phyloP scores from a whole-genome alignment of 352 stramenopile genomes.

The Phytophthora citrophthora region DNA sequence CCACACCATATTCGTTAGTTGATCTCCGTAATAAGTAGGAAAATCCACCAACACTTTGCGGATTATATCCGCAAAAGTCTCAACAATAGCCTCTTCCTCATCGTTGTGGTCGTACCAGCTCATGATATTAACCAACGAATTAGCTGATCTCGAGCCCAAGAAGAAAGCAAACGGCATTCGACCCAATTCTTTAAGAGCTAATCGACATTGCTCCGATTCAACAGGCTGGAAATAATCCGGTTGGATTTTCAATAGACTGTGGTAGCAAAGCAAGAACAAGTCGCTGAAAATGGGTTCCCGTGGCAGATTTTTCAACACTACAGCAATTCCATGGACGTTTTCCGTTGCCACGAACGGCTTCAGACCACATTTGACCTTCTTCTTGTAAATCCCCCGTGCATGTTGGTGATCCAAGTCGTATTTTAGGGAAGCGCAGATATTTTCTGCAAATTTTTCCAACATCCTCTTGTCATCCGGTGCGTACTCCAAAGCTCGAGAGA shows the following conservation, averaged over 20 bases:
- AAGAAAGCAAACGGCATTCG: slow-evolving; percentile 80
- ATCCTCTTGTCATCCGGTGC: slow-evolving; percentile 68
- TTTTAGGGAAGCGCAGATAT: slow-evolving; percentile 82
- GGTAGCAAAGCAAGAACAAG: slow-evolving; percentile 78
- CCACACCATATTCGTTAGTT: slow-evolving; percentile 74
- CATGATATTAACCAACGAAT: slow-evolving; percentile 64
- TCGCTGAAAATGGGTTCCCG: slow-evolving; percentile 77
- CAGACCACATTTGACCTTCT: slow-evolving; percentile 74
- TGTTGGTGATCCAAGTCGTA: slow-evolving; percentile 82
- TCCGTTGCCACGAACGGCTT: slow-evolving; percentile 64
- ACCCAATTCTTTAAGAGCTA: slow-evolving; percentile 54
- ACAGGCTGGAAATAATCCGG: slow-evolving; percentile 65
- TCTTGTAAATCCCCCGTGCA: slow-evolving; percentile 77
- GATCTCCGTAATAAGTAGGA: slow-evolving; percentile 72
- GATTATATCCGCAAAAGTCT: slow-evolving; percentile 76
- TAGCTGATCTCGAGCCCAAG: slow-evolving; percentile 57
- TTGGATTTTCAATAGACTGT: slow-evolving; percentile 53
- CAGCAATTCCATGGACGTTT: slow-evolving; percentile 76
- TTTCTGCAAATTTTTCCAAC: slow-evolving; percentile 78
- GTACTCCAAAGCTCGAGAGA: slow-evolving; percentile 64
- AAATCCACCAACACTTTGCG: slow-evolving; percentile 63
- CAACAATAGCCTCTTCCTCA: slow-evolving; percentile 44
- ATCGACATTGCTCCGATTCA: slow-evolving; percentile 54
- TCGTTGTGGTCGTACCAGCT: slow-evolving; percentile 47
- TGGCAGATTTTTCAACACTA: slow-evolving; percentile 84